Evolutionary conservation across 176 grass and related monocot genomes (phyloP).

Genomic region (Aegilops bicornis): DNA sequence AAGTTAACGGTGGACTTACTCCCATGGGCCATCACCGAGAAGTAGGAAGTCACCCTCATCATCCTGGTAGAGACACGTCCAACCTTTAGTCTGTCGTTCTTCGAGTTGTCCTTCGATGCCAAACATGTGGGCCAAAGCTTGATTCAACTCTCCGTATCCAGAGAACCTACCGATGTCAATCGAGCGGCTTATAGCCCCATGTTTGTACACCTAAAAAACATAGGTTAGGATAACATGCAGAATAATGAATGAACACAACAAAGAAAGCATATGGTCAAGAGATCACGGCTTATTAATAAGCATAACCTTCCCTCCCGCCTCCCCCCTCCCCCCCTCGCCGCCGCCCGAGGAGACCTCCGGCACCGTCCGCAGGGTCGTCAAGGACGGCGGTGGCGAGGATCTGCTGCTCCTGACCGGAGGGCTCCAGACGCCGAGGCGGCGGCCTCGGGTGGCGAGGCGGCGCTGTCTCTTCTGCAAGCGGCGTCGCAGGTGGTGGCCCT

Average conservation of each 20-base stretch:
- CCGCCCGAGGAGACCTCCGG: no score
- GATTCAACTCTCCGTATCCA: constrained; percentile 80
- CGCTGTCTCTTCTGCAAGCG: no score
- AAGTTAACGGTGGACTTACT: constrained; percentile 58
- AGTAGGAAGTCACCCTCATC: constrained; percentile 90
- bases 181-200: constrained; percentile 86
- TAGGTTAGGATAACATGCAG: constrained; percentile 24
- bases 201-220: constrained; percentile 81
- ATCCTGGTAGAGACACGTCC: constrained; percentile 93
- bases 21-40: constrained; percentile 93
- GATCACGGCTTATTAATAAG: constrained; percentile 5
- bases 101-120: constrained; percentile 96
- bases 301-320: no score
- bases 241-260: background rate
- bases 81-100: constrained; percentile 85
- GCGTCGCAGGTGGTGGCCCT: no score
- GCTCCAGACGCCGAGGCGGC: no score
- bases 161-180: constrained; percentile 82
- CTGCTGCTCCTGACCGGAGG: no score
- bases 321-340: no score
- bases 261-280: constrained; percentile 35
- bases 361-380: no score
- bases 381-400: no score
- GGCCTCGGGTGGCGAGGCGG: no score
- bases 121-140: constrained; percentile 95